Evolutionary conservation across 2,329 filamentous ascomycete genomes (phyloP), one percentile per base, ranked within the genome.

Genomic region (Dendryphion nanum): DNA sequence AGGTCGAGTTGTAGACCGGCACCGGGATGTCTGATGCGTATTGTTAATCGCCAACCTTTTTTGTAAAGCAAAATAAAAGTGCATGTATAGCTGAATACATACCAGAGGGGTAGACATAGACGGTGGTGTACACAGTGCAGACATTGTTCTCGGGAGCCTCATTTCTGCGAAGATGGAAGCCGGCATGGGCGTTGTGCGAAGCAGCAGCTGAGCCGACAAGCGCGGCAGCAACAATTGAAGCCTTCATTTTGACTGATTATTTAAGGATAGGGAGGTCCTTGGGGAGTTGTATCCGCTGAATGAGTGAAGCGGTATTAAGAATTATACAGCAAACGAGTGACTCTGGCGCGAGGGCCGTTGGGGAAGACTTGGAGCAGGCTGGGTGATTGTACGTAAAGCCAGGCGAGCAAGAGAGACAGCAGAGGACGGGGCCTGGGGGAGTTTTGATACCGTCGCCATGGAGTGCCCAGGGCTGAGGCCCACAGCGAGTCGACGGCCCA

Each of bases 81-180:
- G n/a, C n/a, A n/a, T n/a, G n/a, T n/a, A n/a, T n/a, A 26, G 10
- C 23, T n/a, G n/a, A 26, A 13, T 18, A 36, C 34, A 6, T 39
- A 31, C 35, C 4, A 5, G 14, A 24, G 18, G 5, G 17, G 24
- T 33, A 23, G 34, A 60, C 56, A 37, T 63, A 63, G 38, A 63
- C 57, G 65, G 78, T 78, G 69, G 82, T 85, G 73, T 85, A 80
- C 64, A 86, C 89, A 50, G 77, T 84, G 78, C 86, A 91, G 46
- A 77, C 77, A 7, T 69, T 66, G 47, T 74, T 49, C 34, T 50
- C 49, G 12, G 48, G 59, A 63, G 57, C 65, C 50, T 50, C 54
- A 61, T 59, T 70, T 72, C 73, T 75, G 75, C 61, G 71, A 32
- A 61, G 61, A 61, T 82, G 79, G 61, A 82, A 74, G 35, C 74